Evolutionary conservation across 495 filamentous ascomycete species (phyloP), one percentile per base, ranked within the genome.

Genomic region (Letharia lupina): DNA sequence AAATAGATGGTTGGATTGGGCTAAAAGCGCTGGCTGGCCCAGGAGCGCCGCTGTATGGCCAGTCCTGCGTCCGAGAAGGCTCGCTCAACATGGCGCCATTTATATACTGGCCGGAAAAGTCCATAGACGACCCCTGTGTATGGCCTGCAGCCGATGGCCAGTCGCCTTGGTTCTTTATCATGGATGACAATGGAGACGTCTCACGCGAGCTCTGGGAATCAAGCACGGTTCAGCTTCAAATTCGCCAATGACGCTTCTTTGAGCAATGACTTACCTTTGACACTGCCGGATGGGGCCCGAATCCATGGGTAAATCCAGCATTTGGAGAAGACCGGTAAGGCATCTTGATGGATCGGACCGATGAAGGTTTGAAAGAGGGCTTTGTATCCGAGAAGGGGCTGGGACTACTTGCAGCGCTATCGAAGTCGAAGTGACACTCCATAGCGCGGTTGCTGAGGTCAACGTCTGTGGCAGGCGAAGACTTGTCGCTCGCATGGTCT

Each of bases 341-440:
- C 62, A 69, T 63, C 31, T 62, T 62, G 28, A 52, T 56, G 11
- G 33, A 64, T 58, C 44, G 57, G 6, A 44, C 62, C 47, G 57
- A 62, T 23, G 56, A 54, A 35, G 48, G 45, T 33, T 59, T 58
- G 28, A 48, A 50, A 45, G 41, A 52, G 8, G 40, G 44, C 31
- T 64, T 50, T 35, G 45, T 37, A 35, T 23, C 59, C 4, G 37
- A 37, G 33, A 42, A 75, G 40, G 81, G 77, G 69, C 78, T 84
- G 18, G 89, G 87, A 67, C 84, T 90, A 71, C 82, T 87, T 1
- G 85, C 83, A 20, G 86, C 86, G 68, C 86, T 87, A 39, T 88
- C 85, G 71, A 90, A 89, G 69, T 89, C 85, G 70, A 89, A 89
- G 33, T 83, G 80, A 45, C 83, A 79, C 69, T 85, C 81, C 86